Percentiles rank a stretch among this genome's conserved stretches.
Conservation (phyloP, 1,284 basidiomycete genomes). For the Malassezia cuniculi region DNA sequence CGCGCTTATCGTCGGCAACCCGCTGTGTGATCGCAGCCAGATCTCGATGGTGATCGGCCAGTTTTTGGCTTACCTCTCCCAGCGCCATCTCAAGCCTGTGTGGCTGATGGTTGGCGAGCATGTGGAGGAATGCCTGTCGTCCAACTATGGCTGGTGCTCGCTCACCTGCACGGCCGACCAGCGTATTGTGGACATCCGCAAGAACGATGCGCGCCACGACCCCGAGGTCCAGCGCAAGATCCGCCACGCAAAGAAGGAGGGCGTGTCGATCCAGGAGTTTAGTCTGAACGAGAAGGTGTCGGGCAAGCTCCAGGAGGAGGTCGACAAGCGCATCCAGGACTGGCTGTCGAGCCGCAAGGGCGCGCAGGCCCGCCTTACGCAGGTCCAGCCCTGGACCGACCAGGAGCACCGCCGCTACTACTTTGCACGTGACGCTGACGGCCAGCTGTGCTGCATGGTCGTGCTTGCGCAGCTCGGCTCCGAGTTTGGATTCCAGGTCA, state of each 20-base stretch:
- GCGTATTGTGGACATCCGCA: conserved; percentile 49
- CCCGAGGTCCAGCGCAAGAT: conserved; percentile 50
- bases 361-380: conserved; percentile 53
- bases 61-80: conserved; percentile 47
- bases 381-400: conserved; percentile 52
- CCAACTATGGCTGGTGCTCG: conserved; percentile 50
- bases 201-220: conserved; percentile 47
- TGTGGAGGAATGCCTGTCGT: conserved; percentile 50
- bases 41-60: conserved; percentile 47
- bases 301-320: conserved; percentile 46
- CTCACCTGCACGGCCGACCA: conserved; percentile 52
- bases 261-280: conserved; percentile 48
- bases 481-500: conserved; percentile 52
- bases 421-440: conserved; percentile 49
- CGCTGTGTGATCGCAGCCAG: conserved; percentile 50
- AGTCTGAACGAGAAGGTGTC: conserved; percentile 44
- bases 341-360: conserved; percentile 50
- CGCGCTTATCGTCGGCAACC: conserved; percentile 50
- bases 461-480: conserved; percentile 52
- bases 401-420: conserved; percentile 52
- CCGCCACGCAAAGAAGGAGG: conserved; percentile 50
- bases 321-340: conserved; percentile 49
- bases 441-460: conserved; percentile 49
- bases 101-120: conserved; percentile 51
- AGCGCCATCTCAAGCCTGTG: conserved; percentile 50